phyloP scores from a whole-genome alignment of 148 eudicot genomes.

The Nepenthes mirabilis region DNA sequence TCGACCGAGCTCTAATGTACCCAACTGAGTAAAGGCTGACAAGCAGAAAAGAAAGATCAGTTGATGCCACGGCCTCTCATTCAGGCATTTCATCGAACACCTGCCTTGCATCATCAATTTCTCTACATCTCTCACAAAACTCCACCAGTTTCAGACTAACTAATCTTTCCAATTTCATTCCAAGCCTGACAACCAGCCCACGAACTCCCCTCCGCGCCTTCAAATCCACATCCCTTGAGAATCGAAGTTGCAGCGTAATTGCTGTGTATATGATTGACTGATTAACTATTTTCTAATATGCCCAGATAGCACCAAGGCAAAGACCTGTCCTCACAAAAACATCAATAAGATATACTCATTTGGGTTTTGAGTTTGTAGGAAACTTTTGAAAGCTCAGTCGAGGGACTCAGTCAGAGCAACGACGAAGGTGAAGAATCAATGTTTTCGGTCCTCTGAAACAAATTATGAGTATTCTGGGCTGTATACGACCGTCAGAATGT shows the following conservation, averaged over 20 bases:
- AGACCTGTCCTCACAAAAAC: neutral
- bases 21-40: neutral
- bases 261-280: no score
- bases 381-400: no score
- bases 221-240: no score
- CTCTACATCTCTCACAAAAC: neutral
- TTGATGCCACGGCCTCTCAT: neutral
- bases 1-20: neutral
- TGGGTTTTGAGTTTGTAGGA: neutral
- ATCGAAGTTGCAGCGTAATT: no score
- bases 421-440: no score
- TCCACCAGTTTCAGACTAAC: neutral
- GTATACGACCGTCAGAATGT: no score
- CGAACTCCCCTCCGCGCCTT: neutral
- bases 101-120: neutral
- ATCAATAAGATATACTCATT: neutral
- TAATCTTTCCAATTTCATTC: no score
- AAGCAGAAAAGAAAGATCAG: neutral
- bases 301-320: neutral
- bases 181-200: neutral
- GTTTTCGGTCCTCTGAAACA: no score
- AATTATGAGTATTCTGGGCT: no score
- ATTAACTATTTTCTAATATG: neutral
- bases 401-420: no score
- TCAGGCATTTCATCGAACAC: constrained; percentile 1